Evolutionary conservation across 306 rosid species (phyloP).

Genomic region (Sesbania bispinosa): DNA sequence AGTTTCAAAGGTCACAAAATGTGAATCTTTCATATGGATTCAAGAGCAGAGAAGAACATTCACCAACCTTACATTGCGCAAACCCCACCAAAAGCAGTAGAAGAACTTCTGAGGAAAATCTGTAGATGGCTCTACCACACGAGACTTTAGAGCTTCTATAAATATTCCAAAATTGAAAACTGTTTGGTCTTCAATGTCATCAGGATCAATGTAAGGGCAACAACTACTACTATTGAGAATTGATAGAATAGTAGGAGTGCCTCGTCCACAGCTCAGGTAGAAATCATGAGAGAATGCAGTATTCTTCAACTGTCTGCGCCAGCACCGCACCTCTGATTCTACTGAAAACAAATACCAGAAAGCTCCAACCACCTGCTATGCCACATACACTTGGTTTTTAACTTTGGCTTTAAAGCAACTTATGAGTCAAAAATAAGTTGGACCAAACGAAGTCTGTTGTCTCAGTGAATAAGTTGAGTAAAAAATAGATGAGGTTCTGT

Average conservation of each 20-base stretch:
- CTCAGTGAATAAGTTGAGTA: too few relatives aligned
- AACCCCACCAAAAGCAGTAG: slow-evolving; percentile 97
- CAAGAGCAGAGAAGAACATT: slow-evolving; percentile 1
- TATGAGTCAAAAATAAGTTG: too few relatives aligned
- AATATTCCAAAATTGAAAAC: slow-evolving; percentile 68
- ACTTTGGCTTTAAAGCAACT: too few relatives aligned
- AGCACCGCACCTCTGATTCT: slow-evolving; percentile 62
- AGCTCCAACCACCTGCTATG: slow-evolving; percentile 73
- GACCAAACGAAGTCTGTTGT: too few relatives aligned
- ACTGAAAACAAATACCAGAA: slow-evolving; percentile 78
- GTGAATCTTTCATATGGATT: not conserved
- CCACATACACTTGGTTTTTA: not conserved
- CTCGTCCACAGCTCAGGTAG: slow-evolving; percentile 28
- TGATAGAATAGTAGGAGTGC: accelerated
- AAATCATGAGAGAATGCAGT: not conserved
- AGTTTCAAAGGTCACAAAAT: not conserved
- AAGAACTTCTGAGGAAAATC: slow-evolving; percentile 54
- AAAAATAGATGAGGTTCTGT: not conserved
- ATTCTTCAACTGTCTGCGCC: slow-evolving; percentile 27
- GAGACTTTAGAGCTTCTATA: slow-evolving; percentile 46
- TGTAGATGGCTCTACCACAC: slow-evolving; percentile 28
- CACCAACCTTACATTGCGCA: slow-evolving; percentile 68
- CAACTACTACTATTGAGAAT: slow-evolving; percentile 1
- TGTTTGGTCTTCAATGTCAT: not conserved
- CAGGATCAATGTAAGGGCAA: slow-evolving; percentile 43